A percentile compares a stretch with the other conserved stretches of the same genome.
Conservation (phyloP, 2,329 filamentous ascomycete species). For the Rutstroemia sp. region DNA sequence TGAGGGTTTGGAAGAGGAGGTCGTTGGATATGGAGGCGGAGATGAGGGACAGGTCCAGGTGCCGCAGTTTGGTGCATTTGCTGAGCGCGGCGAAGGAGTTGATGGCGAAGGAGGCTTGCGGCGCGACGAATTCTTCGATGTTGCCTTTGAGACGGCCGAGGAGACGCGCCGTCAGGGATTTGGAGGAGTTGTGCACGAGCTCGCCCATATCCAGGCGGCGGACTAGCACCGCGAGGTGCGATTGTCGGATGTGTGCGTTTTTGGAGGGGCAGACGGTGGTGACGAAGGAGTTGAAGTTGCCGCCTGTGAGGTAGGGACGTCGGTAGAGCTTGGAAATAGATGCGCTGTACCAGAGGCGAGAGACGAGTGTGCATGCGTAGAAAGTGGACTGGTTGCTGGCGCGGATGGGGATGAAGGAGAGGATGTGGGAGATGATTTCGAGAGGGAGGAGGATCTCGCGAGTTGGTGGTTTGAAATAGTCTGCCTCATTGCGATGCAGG, state of each 20-base stretch:
- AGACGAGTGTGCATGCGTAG: constrained; percentile 26
- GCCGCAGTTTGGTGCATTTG: constrained; percentile 27
- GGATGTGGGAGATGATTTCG: constrained; percentile 28
- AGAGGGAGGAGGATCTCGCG: constrained; percentile 25
- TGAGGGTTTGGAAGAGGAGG: constrained; percentile 27
- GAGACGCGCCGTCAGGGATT: constrained; percentile 27
- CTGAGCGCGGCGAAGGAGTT: constrained; percentile 30
- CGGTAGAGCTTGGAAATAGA: constrained; percentile 24
- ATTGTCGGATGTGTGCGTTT: constrained; percentile 29
- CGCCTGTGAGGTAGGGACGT: constrained; percentile 23
- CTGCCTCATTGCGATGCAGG: not conserved
- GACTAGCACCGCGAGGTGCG: constrained; percentile 25
- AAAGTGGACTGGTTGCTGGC: constrained; percentile 19
- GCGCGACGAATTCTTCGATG: constrained; percentile 29
- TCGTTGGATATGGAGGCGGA: constrained; percentile 27
- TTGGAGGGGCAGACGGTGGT: constrained; percentile 30
- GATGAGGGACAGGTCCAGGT: constrained; percentile 28
- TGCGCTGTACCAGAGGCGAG: constrained; percentile 26
- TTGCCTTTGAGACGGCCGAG: constrained; percentile 28
- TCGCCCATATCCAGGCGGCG: constrained; percentile 28
- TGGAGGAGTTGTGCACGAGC: constrained; percentile 27
- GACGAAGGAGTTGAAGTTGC: constrained; percentile 28
- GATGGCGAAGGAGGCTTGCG: constrained; percentile 29
- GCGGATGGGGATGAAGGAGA: constrained; percentile 23
- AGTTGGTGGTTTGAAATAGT: constrained; percentile 4